These are phyloP conservation scores for Linanthus parryae DNA, from an alignment of 148 eudicot genomes.

Conservation along the genomic window DNA sequence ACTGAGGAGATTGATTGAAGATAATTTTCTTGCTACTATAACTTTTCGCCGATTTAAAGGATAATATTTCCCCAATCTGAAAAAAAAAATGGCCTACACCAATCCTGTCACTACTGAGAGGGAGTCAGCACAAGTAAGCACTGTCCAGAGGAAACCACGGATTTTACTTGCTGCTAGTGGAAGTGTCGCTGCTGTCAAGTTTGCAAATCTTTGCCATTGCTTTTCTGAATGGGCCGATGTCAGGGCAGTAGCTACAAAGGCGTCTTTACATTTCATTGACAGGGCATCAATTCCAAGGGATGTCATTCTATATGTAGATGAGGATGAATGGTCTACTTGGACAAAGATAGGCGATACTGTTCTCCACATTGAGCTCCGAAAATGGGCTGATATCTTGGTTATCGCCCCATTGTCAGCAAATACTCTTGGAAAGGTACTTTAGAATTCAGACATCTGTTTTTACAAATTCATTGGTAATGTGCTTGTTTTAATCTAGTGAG, in stretches of 20 bases:
- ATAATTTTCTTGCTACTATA: too few relatives aligned
- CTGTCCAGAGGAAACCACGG: slow-evolving; percentile 53
- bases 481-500: too few relatives aligned
- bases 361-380: slow-evolving; percentile 87
- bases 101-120: slow-evolving; percentile 19
- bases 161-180: slow-evolving; percentile 96
- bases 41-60: too few relatives aligned
- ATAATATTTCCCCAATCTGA: too few relatives aligned
- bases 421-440: slow-evolving; percentile 81
- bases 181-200: slow-evolving; percentile 93
- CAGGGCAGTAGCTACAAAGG: slow-evolving; percentile 70
- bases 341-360: slow-evolving; percentile 75
- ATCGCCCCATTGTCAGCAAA: slow-evolving; percentile 94
- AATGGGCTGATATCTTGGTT: slow-evolving; percentile 97
- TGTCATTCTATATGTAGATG: slow-evolving; percentile 74
- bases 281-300: slow-evolving; percentile 57
- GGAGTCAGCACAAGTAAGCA: slow-evolving; percentile 29
- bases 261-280: slow-evolving; percentile 77
- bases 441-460: too few relatives aligned
- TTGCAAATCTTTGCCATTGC: slow-evolving; percentile 76
- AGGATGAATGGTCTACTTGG: slow-evolving; percentile 93
- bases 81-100: slow-evolving; percentile 38
- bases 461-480: too few relatives aligned
- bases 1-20: too few relatives aligned
- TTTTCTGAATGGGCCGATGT: slow-evolving; percentile 98